Evolutionary conservation across 2,329 filamentous ascomycete genomes (phyloP), one percentile per base, ranked within the genome.

Genomic region (Rhinocladiella similis): DNA sequence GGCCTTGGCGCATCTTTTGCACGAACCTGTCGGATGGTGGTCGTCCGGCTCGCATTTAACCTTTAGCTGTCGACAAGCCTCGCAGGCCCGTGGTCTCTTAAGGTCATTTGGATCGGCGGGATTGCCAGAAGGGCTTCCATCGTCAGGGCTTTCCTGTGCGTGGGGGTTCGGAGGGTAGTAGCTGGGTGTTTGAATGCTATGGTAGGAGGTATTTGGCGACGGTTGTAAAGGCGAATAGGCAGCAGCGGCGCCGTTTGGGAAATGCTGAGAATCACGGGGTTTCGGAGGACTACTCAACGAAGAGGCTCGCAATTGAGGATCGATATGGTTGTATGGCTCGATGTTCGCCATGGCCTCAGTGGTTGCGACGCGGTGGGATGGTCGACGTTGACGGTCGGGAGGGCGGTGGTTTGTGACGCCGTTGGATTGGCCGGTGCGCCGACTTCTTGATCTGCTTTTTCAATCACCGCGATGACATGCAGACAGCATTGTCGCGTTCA

Each of bases 31-130:
- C 3, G 79, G 78, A 38, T 86, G 81, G 16, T 73, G 73, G 2
- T 80, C 78, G 63, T 91, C 87, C 20, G 88, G 87, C 68, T 96
- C 91, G 74, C 91, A 96, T 63, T 90, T 88, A 57, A 96, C 91
- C 71, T 91, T 91, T 50, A 91, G 77, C 20, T 85, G 83, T 45
- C 88, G 84, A 68, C 88, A 91, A 2, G 87, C 84, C 69, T 91
- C 88, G 71, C 88, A 91, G 33, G 88, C 88, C 25, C 88, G 82
- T 3, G 84, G 80, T 54, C 88, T 83, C 70, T 88, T 90, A 33
- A 82, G 75, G 41, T 88, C 85, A 29, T 66, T 63, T n/a, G 62
- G 60, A 54, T 53, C 71, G 65, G 36, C 50, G 33, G 61, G 63
- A 54, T 58, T 62, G 16, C 41, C 60, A 4, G 57, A 57, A 4